A percentile compares a stretch with the other conserved stretches of the same genome.
These are phyloP conservation scores for Daldinia bambusicola DNA, from an alignment of 495 filamentous ascomycete species.

Conservation along the genomic window DNA sequence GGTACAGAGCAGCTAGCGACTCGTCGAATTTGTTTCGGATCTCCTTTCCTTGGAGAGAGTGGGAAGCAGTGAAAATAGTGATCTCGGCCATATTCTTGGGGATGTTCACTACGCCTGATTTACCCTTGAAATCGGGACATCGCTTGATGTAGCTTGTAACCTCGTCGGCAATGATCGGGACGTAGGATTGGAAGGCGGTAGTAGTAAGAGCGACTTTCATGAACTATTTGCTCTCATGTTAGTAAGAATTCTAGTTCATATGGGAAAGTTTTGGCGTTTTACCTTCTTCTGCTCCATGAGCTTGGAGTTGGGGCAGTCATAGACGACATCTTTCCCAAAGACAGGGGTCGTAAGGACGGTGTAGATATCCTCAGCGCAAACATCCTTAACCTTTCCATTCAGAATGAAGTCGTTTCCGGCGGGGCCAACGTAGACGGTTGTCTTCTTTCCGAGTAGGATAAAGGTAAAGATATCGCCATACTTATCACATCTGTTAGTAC, in stretches of 20 bases:
- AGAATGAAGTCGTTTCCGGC: slow-evolving; percentile 88
- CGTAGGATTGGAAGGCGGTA: slow-evolving; percentile 78
- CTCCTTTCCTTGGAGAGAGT: slow-evolving; percentile 82
- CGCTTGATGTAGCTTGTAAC: slow-evolving; percentile 74
- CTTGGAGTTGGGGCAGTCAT: slow-evolving; percentile 87
- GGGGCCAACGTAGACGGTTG: slow-evolving; percentile 79
- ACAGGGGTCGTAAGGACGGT: slow-evolving; percentile 83
- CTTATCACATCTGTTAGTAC: slow-evolving; percentile 54
- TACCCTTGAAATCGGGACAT: slow-evolving; percentile 72
- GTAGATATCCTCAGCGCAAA: slow-evolving; percentile 86
- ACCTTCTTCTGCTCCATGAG: slow-evolving; percentile 84
- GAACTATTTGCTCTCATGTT: slow-evolving; percentile 62
- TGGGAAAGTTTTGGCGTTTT: slow-evolving; percentile 31
- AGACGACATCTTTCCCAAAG: slow-evolving; percentile 86
- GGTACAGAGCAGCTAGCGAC: slow-evolving; percentile 77
- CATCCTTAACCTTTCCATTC: slow-evolving; percentile 83
- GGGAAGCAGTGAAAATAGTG: slow-evolving; percentile 85
- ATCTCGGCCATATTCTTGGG: slow-evolving; percentile 79
- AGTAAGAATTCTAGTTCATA: not conserved
- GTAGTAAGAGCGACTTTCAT: slow-evolving; percentile 86
- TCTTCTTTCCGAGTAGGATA: slow-evolving; percentile 77
- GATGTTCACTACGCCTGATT: slow-evolving; percentile 72
- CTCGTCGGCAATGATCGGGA: slow-evolving; percentile 81
- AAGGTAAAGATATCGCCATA: slow-evolving; percentile 86
- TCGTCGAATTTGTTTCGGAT: slow-evolving; percentile 79